Conservation (phyloP, 2,329 filamentous ascomycete species). For the Furcasterigmium sp. region DNA sequence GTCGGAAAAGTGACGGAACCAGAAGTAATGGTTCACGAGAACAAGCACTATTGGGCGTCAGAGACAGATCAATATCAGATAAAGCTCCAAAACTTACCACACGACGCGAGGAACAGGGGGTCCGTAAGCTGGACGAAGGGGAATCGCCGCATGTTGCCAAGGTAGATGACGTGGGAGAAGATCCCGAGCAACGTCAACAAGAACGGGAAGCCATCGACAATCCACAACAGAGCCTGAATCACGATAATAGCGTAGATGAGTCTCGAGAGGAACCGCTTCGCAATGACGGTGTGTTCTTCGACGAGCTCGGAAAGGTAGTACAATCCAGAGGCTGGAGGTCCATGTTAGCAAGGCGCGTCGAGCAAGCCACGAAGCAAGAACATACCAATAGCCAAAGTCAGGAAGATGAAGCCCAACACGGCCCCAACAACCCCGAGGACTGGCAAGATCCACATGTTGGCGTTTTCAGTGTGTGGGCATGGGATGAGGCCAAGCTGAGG, state of each 20-base stretch:
- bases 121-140: conserved; percentile 80
- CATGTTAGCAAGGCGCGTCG: neutral
- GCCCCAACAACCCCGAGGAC: conserved; percentile 86
- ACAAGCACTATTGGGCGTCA: conserved; percentile 71
- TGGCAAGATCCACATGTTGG: conserved; percentile 89
- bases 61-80: no score
- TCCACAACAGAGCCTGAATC: conserved; percentile 66
- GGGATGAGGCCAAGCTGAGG: conserved; percentile 6
- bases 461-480: neutral
- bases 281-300: conserved; percentile 92
- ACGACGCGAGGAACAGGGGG: conserved; percentile 80
- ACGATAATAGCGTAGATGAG: conserved; percentile 80
- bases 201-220: conserved; percentile 84
- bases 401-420: conserved; percentile 82
- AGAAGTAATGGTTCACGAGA: conserved; percentile 85
- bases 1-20: conserved; percentile 88
- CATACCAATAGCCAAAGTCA: conserved; percentile 87
- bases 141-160: conserved; percentile 74
- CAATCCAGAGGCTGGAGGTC: conserved; percentile 80
- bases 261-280: conserved; percentile 77
- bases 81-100: conserved; percentile 47
- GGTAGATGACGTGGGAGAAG: conserved; percentile 76
- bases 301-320: conserved; percentile 98
- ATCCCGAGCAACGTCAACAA: conserved; percentile 70
- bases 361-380: conserved; percentile 4